Base-by-base conservation (phyloP, 2,329 filamentous ascomycete species). In the Verticillium longisporum region DNA sequence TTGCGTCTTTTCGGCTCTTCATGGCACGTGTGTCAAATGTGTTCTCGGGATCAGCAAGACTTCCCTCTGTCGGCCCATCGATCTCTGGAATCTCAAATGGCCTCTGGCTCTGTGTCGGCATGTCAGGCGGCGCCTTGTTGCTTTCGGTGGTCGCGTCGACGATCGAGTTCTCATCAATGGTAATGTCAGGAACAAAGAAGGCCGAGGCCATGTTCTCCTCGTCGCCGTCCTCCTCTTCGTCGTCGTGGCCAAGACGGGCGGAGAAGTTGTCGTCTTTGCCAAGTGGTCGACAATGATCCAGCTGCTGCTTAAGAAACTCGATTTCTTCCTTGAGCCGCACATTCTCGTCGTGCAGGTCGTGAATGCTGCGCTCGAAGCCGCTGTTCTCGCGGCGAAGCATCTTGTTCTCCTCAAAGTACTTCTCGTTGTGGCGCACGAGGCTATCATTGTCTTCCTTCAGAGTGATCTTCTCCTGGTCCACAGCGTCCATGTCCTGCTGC, bases 161-260 rank as follows among this genome's bases (percentile, higher is more conserved):
- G 45, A 60, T 65, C 58, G 63, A 65, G 61, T 68, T 70, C 61
- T 77, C 73, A 60, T 81, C 77, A 37, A 84, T 74, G 2, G 83
- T 85, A 63, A 85, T 84, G 64, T 86, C 83, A 26, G 83, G 82
- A 61, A 85, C 74, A 65, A 85, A 83, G 66, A 84, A 80, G 3
- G 81, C 83, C 6, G 83, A 85, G 0, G 83, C 85, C 79, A 85
- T 83, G 64, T 84, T 83, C 45, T 84, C 81, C 38, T 63, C 62
- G 33, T 59, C 57, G 57, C 63, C 57, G 6, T 72, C 71, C 57
- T 69, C 54, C 59, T 74, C 64, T 64, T 67, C 66, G 1, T 75
- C 73, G 4, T 75, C 73, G 65, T 69, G 61, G n/a, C 63, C 50
- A 2, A 74, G 66, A 13, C 68, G 70, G 14, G 67, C 71, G 45